Evolutionary conservation across 1,139 yeast genomes (phyloP), one percentile per base, ranked within the genome.

Genomic region (Schizosaccharomyces versatilis): DNA sequence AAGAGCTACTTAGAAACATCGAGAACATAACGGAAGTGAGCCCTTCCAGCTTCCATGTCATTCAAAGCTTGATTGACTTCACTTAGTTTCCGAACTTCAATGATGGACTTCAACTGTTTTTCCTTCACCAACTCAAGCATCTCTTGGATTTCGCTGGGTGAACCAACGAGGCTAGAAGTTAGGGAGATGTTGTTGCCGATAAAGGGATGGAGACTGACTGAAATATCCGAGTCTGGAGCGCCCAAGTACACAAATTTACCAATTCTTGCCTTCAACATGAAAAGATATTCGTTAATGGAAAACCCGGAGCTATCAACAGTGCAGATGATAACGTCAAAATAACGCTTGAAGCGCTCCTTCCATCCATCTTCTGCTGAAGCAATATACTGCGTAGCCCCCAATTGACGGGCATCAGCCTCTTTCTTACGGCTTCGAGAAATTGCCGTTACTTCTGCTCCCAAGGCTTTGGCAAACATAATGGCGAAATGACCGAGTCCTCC

Each of bases 401-500:
- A 63, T 56, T 68, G 61, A 47, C 63, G 36, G 19, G 78, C 77
- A 59, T 73, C 75, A 24, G 64, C 71, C 59, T 67, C 69, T 64
- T 75, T 75, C 42, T 66, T 56, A 49, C 66, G 65, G n/a, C 71
- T 61, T 62, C 77, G 68, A 39, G 78, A 72, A 61, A 75, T 68
- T 9, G 74, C 76, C 57, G 67, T 66, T 7, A 73, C 76, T 58
- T 74, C 73, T 41, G 76, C 75, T 40, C 78, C 79, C 60, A 75
- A 62, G 5, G 79, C 79, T 55, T 68, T 68, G 55, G 78, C 76
- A 61, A 74, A 69, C 67, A 72, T 70, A 58, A 76, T 67, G 15
- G 75, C 76, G 71, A 75, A 70, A 65, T 75, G 78, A 44, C 80
- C 80, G 57, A 76, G 67, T 36, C 80, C 80, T 55, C 79, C 79